Evolutionary conservation across 2,329 filamentous ascomycete species (phyloP), one percentile per base, ranked within the genome.

Genomic region (Onygenales sp.): DNA sequence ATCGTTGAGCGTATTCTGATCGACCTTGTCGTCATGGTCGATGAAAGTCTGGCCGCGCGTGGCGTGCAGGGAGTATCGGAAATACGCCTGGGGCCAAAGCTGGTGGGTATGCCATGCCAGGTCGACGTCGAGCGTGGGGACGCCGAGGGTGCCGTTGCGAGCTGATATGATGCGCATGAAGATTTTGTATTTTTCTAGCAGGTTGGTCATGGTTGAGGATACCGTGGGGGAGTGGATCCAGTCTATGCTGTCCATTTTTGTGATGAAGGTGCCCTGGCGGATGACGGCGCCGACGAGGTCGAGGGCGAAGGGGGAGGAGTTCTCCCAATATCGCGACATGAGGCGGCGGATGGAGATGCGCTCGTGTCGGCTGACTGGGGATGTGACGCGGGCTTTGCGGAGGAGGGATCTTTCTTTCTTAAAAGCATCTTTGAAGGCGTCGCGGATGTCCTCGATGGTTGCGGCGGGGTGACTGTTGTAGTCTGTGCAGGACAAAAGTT

Each of bases 21-120:
- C 82, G 21, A 94, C 82, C 68, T 92, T 92, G 73, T 94, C 89
- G 66, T 93, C 85, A 63, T 94, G 88, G 63, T 92, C 83, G 59
- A 92, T 79, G 62, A 90, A 88, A 3, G 21, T 27, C 48, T 77
- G 80, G 1, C 55, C 56, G 0, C 62, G 62, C 4, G 76, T 77
- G 21, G 66, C 65, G 0, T 51, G 52, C 1, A 76, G 63, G 1
- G 80, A 84, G 63, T 79, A 84, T 2, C 64, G 54, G 60, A 82
- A 85, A 68, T 93, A 93, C 3, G 71, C 62, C 2, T 65, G 62
- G 0, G 87, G 85, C 7, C 73, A 78, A 2, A 92, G 79, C 64
- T 91, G 86, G 61, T 92, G 87, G 0, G 87, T 92, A 64, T 94
- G 88, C 67, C 67, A 70, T 48, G 65, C 66, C 8, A 70, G 56